Base-by-base conservation (phyloP, 345 rosid species). In the Citrus maxima region DNA sequence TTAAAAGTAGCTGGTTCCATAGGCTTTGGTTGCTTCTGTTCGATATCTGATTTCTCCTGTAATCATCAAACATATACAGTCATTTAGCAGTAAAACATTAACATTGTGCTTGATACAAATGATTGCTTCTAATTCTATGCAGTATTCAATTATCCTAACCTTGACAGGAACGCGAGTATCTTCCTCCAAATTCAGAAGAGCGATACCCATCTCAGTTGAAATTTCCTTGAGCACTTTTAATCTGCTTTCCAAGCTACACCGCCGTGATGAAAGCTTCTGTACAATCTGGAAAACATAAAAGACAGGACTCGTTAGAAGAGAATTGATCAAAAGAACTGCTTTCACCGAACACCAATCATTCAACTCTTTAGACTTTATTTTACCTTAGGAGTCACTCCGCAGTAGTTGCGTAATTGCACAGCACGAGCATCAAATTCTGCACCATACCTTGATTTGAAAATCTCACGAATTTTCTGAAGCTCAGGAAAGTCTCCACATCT, bases 401-500 rank as follows among this genome's bases (percentile, higher is more conserved):
- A 82, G 34, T 70, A 80, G 79, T 80, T 85, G 19, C 82, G 84
- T 21, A 84, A 49, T 63, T 89, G 89, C 12, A 88, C 68, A 5
- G 86, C 88, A 49, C 66, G 83, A 80, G 80, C 77, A 64, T 77
- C 81, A 25, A 89, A 80, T 22, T 88, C 91, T 59, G 73, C 74
- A 69, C 90, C 91, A 25, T 80, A 89, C 55, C 61, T 77, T 4
- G 80, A 63, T 0, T 59, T 24, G 42, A 87, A 76, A 59, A 83
- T 78, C 25, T 69, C 75, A 24, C 90, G 85, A 62, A 88, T 76
- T 71, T 80, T 75, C 60, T 72, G 86, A 38, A 91, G 86, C 78
- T 91, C 93, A 0, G 93, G 91, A 67, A 89, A 88, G 64, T 88
- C 90, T 21, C 90, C 85, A 16, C 87, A 83, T 66, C 95, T 87